Evolutionary conservation across 176 grass and related monocot genomes (phyloP).

Genomic region (Canna indica): DNA sequence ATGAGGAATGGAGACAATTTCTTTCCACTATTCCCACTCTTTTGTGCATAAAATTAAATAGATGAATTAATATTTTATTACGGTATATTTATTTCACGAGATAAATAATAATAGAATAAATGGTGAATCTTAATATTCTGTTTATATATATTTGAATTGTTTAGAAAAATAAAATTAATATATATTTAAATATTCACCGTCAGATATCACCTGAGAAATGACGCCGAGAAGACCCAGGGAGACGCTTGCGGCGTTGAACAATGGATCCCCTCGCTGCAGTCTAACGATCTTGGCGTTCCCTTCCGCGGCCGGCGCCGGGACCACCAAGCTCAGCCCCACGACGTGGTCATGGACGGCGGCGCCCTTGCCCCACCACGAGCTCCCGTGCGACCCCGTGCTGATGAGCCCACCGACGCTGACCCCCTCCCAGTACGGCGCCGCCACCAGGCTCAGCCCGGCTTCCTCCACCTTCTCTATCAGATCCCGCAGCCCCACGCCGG

Average conservation of each 20-base stretch:
- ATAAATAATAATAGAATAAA: no score
- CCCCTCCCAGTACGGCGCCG: slow-evolving; percentile 75
- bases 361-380: slow-evolving; percentile 77
- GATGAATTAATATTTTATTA: no score
- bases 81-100: no score
- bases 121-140: no score
- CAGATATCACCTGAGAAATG: slow-evolving; percentile 42
- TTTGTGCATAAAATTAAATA: no score
- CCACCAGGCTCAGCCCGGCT: slow-evolving; percentile 47
- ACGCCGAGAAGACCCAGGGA: slow-evolving; percentile 66
- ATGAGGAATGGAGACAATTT: no score
- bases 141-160: no score
- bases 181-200: neutral
- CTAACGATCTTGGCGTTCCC: slow-evolving; percentile 38
- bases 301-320: slow-evolving; percentile 22
- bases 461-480: slow-evolving; percentile 55
- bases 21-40: no score
- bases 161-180: no score
- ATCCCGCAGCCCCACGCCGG: slow-evolving; percentile 48
- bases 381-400: slow-evolving; percentile 69
- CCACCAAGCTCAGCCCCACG: slow-evolving; percentile 41
- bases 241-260: slow-evolving; percentile 62
- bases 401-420: slow-evolving; percentile 62
- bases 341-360: slow-evolving; percentile 72
- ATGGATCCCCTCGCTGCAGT: slow-evolving; percentile 29